Evolutionary conservation across 495 filamentous ascomycete genomes (phyloP), one percentile per base, ranked within the genome.

Genomic region (Pyrenula massariospora): DNA sequence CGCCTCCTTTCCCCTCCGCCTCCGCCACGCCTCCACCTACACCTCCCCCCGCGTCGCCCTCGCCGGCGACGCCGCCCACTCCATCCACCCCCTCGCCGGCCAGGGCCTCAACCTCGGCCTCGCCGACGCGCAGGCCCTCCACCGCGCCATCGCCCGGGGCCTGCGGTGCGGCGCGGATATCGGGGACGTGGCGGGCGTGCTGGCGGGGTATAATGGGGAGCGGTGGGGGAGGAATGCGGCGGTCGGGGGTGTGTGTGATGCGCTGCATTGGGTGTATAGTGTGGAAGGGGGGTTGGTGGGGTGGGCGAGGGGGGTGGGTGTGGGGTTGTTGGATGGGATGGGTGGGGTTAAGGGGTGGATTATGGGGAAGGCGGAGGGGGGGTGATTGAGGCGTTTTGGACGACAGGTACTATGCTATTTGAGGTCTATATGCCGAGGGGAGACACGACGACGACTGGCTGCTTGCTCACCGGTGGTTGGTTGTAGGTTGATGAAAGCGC

Each of bases 81-180:
- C 90, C 23, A 83, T 95, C 62, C 93, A 98, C 66, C 93, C 93
- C 0, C 81, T 98, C 23, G 93, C 91, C 0, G 93, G 93, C 3
- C 93, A 97, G 66, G 93, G 93, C 1, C 78, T 98, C 15, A 98
- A 98, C 64, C 89, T 94, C 62, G 93, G 93, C 2, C 82, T 95
- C 56, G 89, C 81, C 19, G 93, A 98, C 66, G 85, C 92, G 1
- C 81, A 88, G 54, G 83, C 84, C 47, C 78, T 98, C 5, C 82
- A 81, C 10, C 73, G 73, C 49, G 84, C 83, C 0, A 84, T 98
- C 54, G 80, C 85, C 59, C 84, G 85, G 57, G 89, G 89, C 3
- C 84, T 94, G 22, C 71, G 70, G 50, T 84, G 91, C 63, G 93
- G 94, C 0, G 84, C 87, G 74, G 93, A 98, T 68, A 82, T 96